Conservation (phyloP, 2,329 filamentous ascomycete genomes). For the Pseudonectria buxi region DNA sequence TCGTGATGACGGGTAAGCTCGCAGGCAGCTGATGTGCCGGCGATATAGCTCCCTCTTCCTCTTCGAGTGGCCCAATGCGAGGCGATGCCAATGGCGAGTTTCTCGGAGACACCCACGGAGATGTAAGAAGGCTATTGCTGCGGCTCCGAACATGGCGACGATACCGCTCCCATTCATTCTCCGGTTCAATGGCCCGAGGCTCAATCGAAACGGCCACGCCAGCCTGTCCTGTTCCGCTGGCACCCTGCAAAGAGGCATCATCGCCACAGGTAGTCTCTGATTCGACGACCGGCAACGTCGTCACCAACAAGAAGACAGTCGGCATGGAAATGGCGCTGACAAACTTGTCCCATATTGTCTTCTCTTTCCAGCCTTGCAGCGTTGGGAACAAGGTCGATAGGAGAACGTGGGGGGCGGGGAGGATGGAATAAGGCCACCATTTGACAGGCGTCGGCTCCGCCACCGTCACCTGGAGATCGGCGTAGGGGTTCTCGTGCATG, state of each 20-base stretch:
- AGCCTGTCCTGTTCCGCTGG: constrained; percentile 21
- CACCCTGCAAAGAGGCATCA: constrained; percentile 18
- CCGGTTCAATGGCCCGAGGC: constrained; percentile 29
- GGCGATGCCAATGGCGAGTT: constrained; percentile 5
- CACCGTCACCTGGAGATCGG: constrained; percentile 32
- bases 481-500: constrained; percentile 42
- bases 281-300: constrained; percentile 89
- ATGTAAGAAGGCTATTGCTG: constrained; percentile 18
- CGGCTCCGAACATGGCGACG: constrained; percentile 37
- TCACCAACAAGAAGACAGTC: constrained; percentile 81
- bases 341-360: constrained; percentile 76
- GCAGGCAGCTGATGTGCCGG: neutral
- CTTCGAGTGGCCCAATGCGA: constrained; percentile 12
- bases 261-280: constrained; percentile 47
- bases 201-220: constrained; percentile 32
- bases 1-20: too few relatives aligned
- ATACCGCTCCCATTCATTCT: constrained; percentile 55
- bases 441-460: constrained; percentile 42
- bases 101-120: constrained; percentile 4
- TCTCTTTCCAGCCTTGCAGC: constrained; percentile 71
- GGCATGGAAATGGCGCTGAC: constrained; percentile 79
- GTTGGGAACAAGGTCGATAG: constrained; percentile 79
- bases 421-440: constrained; percentile 75
- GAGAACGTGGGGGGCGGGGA: constrained; percentile 68
- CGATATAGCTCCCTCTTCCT: constrained; percentile 10